Conservation (phyloP, 2,329 filamentous ascomycete species). For the Golovinomyces cichoracearum region DNA sequence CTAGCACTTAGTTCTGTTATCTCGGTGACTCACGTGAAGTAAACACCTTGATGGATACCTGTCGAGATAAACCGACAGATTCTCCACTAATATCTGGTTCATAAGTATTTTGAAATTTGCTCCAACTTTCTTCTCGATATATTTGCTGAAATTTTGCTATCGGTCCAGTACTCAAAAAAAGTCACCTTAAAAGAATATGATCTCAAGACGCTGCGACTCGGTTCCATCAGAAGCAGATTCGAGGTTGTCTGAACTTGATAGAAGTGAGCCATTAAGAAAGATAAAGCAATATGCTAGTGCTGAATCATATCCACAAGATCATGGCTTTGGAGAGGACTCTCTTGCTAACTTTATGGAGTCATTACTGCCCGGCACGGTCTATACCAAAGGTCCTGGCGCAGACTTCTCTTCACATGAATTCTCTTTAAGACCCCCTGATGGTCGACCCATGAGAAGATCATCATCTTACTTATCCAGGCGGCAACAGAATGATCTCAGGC, state of each 20-base stretch:
- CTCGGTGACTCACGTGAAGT: background rate
- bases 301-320: background rate
- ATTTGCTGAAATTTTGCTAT: background rate
- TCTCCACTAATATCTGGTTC: background rate
- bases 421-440: background rate
- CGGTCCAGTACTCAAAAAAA: background rate
- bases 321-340: background rate
- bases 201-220: background rate
- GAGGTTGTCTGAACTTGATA: background rate
- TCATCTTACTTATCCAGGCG: background rate
- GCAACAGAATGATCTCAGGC: background rate
- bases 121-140: background rate
- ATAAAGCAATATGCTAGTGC: background rate
- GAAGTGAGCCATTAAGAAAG: background rate
- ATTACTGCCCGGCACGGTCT: background rate
- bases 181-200: background rate
- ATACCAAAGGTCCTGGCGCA: background rate
- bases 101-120: background rate
- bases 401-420: background rate
- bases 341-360: background rate
- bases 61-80: background rate
- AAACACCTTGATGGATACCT: conserved; percentile 1
- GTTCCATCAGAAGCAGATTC: background rate
- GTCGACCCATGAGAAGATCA: background rate
- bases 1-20: too few relatives aligned